Evolutionary conservation across 257 asterid genomes (phyloP).

Genomic region (Scutellaria barbata): DNA sequence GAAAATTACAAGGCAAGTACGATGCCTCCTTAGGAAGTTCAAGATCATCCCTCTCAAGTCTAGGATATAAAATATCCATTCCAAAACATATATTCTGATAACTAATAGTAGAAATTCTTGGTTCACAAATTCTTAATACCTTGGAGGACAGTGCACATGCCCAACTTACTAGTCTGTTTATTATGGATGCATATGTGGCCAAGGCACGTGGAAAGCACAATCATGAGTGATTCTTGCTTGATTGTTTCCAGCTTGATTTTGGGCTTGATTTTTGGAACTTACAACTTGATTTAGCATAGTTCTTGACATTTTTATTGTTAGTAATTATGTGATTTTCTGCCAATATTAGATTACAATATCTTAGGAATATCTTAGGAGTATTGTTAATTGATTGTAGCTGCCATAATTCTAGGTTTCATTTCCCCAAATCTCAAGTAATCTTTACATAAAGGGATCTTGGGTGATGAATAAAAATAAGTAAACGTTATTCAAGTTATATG

Average conservation of each 20-base stretch:
- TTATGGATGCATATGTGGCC: too few species aligned
- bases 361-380: not conserved
- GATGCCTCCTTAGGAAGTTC: conserved; percentile 1
- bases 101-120: not conserved
- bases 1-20: conserved; percentile 18
- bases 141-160: not conserved
- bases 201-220: too few species aligned
- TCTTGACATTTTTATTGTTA: too few species aligned
- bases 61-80: conserved; percentile 2
- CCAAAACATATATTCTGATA: conserved; percentile 8
- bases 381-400: not conserved
- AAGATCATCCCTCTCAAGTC: conserved; percentile 7
- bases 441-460: not conserved
- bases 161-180: not conserved
- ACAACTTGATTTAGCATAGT: too few species aligned
- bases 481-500: not conserved
- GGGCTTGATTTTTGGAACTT: too few species aligned
- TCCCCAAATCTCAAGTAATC: not conserved
- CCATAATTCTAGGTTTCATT: not conserved
- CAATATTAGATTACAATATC: too few species aligned
- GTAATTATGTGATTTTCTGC: too few species aligned
- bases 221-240: too few species aligned
- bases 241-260: too few species aligned
- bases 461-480: not conserved
- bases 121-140: not conserved